Conservation (phyloP, 441 rosid genomes). For the Daphne laureola region DNA sequence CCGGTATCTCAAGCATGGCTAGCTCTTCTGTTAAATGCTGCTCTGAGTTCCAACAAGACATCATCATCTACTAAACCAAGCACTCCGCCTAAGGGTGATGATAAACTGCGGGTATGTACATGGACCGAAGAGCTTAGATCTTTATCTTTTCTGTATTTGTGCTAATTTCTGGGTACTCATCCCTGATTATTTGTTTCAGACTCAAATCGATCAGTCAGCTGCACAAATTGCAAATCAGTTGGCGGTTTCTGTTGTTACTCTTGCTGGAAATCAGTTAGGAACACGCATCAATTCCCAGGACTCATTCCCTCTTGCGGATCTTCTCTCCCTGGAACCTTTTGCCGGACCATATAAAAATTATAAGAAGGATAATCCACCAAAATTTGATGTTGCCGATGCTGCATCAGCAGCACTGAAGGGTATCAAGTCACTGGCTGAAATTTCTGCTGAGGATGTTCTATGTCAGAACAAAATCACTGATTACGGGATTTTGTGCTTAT, state of each 20-base stretch:
- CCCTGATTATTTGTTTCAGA: constrained; percentile 32
- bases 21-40: constrained; percentile 62
- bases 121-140: neutral
- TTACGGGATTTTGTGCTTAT: constrained; percentile 72
- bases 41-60: constrained; percentile 44
- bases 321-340: constrained; percentile 87
- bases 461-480: constrained; percentile 64
- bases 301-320: constrained; percentile 65
- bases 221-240: constrained; percentile 64
- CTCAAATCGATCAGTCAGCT: constrained; percentile 73
- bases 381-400: constrained; percentile 76
- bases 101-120: constrained; percentile 44
- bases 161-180: constrained; percentile 10
- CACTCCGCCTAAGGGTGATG: constrained; percentile 46
- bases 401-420: constrained; percentile 87
- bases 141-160: constrained; percentile 2
- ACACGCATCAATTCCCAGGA: constrained; percentile 37
- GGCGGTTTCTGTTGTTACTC: constrained; percentile 75
- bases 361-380: constrained; percentile 58
- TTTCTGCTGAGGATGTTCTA: constrained; percentile 60
- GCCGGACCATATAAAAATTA: constrained; percentile 49
- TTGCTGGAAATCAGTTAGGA: constrained; percentile 57
- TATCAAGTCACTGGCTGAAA: constrained; percentile 75
- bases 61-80: constrained; percentile 52
- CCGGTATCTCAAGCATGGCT: constrained; percentile 97